phyloP scores from a whole-genome alignment of 805 yeast genomes.

The Saccharomycopsis javanensis region DNA sequence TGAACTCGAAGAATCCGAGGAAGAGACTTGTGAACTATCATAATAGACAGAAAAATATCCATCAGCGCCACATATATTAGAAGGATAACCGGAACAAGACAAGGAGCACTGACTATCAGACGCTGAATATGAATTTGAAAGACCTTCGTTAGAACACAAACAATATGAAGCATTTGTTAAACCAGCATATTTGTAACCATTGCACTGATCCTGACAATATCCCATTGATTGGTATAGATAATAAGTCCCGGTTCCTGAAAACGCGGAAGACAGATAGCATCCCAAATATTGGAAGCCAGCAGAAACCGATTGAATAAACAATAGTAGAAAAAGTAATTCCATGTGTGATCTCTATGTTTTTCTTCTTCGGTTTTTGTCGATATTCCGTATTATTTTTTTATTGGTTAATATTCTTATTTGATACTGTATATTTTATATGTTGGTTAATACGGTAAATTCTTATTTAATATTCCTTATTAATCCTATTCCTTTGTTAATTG shows the following conservation, averaged over 20 bases:
- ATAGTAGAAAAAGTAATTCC: slow-evolving; percentile 1
- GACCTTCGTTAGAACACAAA: slow-evolving; percentile 45
- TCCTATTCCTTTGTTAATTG: no score
- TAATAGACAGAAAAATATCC: slow-evolving; percentile 37
- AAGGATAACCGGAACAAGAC: slow-evolving; percentile 53
- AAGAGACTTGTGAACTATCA: slow-evolving; percentile 19
- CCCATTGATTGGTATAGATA: slow-evolving; percentile 26
- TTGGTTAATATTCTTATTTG: no score
- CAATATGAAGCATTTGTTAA: slow-evolving; percentile 30
- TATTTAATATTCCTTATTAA: no score
- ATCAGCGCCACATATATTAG: slow-evolving; percentile 57
- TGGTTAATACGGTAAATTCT: no score
- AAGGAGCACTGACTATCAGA: slow-evolving; percentile 34
- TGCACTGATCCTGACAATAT: slow-evolving; percentile 28
- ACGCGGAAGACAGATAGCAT: slow-evolving; percentile 27
- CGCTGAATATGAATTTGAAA: slow-evolving; percentile 44
- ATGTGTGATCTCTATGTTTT: no score
- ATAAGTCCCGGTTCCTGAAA: slow-evolving; percentile 32
- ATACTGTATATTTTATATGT: no score
- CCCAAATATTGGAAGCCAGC: slow-evolving; percentile 26
- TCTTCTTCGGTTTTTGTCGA: no score
- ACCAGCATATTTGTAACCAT: slow-evolving; percentile 32
- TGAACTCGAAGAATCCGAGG: not conserved
- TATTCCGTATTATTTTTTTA: no score
- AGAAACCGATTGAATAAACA: not conserved